These are phyloP conservation scores for Phytophthora boehmeriae DNA, from an alignment of 352 stramenopile species.

Conservation along the genomic window DNA sequence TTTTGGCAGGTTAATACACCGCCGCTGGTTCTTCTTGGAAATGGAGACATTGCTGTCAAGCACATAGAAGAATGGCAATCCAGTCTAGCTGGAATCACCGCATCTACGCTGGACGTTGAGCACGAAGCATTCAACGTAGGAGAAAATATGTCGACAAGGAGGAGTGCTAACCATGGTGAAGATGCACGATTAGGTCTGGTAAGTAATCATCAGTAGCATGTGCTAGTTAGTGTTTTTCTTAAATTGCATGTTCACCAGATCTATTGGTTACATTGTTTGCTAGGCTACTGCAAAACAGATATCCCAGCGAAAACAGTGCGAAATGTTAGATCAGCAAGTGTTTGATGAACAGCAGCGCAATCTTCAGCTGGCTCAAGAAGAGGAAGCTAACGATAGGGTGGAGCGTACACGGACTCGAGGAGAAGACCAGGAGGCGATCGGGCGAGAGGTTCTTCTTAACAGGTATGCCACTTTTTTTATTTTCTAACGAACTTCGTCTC, in stretches of 20 bases:
- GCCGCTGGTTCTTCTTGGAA: slow-evolving; percentile 18
- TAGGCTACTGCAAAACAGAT: slow-evolving; percentile 27
- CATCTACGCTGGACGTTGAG: neutral
- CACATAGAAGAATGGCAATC: slow-evolving; percentile 30
- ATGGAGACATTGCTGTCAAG: slow-evolving; percentile 19
- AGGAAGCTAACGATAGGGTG: slow-evolving; percentile 10
- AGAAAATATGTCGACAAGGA: slow-evolving; percentile 1
- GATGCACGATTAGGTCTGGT: neutral
- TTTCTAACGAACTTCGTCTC: too few species aligned
- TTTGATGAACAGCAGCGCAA: slow-evolving; percentile 21
- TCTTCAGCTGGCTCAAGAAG: slow-evolving; percentile 12
- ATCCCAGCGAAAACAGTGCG: slow-evolving; percentile 25
- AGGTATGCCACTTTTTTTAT: slow-evolving; percentile 36
- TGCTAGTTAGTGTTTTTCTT: too few species aligned
- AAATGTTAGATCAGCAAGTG: slow-evolving; percentile 37
- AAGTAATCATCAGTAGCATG: neutral
- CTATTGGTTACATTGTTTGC: neutral
- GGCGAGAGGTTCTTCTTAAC: slow-evolving; percentile 15
- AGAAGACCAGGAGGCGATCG: slow-evolving; percentile 17
- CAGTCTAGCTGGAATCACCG: slow-evolving; percentile 5
- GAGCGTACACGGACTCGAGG: slow-evolving; percentile 7
- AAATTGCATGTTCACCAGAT: neutral
- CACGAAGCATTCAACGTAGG: neutral
- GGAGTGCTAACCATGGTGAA: slow-evolving; percentile 1
- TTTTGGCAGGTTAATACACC: slow-evolving; percentile 22